phyloP scores from a whole-genome alignment of 305 asterid genomes.

The Euphrasia arctica region DNA sequence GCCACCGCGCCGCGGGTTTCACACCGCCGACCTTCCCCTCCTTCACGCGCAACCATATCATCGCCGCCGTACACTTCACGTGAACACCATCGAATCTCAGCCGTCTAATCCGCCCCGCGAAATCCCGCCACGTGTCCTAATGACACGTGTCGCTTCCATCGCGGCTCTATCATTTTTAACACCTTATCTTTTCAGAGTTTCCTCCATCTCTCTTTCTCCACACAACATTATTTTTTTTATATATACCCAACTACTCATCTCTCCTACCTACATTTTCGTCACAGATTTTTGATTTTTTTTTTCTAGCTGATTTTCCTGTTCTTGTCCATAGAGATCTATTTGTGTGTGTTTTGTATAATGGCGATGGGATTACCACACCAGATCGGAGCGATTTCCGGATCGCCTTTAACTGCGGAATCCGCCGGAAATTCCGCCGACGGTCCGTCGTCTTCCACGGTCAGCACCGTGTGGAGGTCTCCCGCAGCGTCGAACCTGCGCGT shows the following conservation, averaged over 20 bases:
- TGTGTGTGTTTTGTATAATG: conserved; percentile 31
- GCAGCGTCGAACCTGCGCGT: conserved; percentile 44
- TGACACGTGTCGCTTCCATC: conserved; percentile 38
- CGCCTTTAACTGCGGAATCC: conserved; percentile 39
- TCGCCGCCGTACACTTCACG: conserved; percentile 71
- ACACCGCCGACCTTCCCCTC: not conserved
- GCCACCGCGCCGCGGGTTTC: too few relatives aligned
- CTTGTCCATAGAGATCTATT: too few relatives aligned
- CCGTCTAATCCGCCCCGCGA: conserved; percentile 38
- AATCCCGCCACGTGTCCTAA: conserved; percentile 44
- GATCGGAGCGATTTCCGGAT: conserved; percentile 67
- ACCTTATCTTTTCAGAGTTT: conserved; percentile 30
- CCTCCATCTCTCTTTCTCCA: conserved; percentile 17
- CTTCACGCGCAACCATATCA: conserved; percentile 43
- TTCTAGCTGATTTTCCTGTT: not conserved
- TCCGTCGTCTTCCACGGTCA: conserved; percentile 40
- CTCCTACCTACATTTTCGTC: conserved; percentile 5
- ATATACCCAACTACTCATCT: not conserved
- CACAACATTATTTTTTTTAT: not conserved
- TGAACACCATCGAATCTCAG: conserved; percentile 42
- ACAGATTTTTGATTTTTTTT: not conserved
- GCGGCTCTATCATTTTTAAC: conserved; percentile 27
- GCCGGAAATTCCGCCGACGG: conserved; percentile 23
- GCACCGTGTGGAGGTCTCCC: conserved; percentile 58
- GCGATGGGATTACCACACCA: conserved; percentile 86